Evolutionary conservation across 2,329 filamentous ascomycete genomes (phyloP), one percentile per base, ranked within the genome.

Genomic region (Beauveria asiatica): DNA sequence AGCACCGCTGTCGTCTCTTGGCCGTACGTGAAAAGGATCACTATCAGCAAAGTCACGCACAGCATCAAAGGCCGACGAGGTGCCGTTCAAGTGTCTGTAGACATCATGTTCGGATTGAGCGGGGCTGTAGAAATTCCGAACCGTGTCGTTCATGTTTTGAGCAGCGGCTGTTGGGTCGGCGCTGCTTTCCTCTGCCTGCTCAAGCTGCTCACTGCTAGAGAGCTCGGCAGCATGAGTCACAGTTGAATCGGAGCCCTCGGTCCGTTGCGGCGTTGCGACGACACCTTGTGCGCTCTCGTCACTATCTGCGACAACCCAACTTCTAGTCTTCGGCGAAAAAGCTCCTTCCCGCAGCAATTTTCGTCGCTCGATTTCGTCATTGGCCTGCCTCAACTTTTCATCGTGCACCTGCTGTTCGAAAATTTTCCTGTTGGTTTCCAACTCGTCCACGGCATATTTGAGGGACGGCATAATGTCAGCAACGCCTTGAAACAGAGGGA

Each of bases 401-500:
- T 85, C 78, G 42, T 82, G 78, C 46, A 93, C 83, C 64, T 82
- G 85, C 52, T 76, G 75, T 66, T 90, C 83, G 81, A 95, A 97
- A 6, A 87, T 79, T 2, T 75, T 74, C 71, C 88, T 89, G 73
- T 97, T 97, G 61, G 76, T 76, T 55, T 89, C 80, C 25, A 97
- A 86, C 73, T 96, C 91, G 27, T 89, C 83, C 13, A 95, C 87
- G 13, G 88, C 90, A 72, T 95, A 97, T 55, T 80, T 78, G 85
- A 97, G 90, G 23, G 83, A 84, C 2, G 94, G 92, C 68, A 97
- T 82, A 41, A 97, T 83, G 66, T 95, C 89, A 33, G 90, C 86
- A 8, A 97, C 87, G 8, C 89, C 90, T 69, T 92, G 86, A 70
- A 99, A 99, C 0, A 99, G 81, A 1, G 94, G 94, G 53, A 92